phyloP scores from a whole-genome alignment of 495 filamentous ascomycete species.

The Penicillium manginii region DNA sequence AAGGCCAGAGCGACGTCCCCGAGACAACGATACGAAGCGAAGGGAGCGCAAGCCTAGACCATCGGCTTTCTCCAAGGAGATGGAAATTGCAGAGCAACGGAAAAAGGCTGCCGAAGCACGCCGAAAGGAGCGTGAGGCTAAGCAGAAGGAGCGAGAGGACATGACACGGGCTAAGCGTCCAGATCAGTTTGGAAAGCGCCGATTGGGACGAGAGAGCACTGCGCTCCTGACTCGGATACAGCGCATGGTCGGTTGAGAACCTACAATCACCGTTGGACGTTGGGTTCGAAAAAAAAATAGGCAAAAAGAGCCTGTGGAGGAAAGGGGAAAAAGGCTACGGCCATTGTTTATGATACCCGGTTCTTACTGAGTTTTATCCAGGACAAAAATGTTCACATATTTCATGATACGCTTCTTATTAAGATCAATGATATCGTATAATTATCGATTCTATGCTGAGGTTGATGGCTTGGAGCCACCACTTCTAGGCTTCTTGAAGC shows the following conservation, averaged over 20 bases:
- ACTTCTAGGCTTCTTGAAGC: slow-evolving; percentile 62
- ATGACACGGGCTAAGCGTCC: slow-evolving; percentile 78
- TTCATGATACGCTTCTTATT: not conserved
- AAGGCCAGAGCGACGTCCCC: slow-evolving; percentile 24
- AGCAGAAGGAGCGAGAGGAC: slow-evolving; percentile 64
- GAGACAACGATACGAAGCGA: slow-evolving; percentile 20
- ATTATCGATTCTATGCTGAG: slow-evolving; percentile 8
- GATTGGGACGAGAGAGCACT: slow-evolving; percentile 83
- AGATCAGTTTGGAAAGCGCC: slow-evolving; percentile 78
- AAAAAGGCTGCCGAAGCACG: slow-evolving; percentile 67
- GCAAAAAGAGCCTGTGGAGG: not conserved
- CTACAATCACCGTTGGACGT: not conserved
- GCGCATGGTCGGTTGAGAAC: slow-evolving; percentile 59
- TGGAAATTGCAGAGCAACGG: slow-evolving; percentile 67
- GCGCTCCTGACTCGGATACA: slow-evolving; percentile 81
- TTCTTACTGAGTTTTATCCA: slow-evolving; percentile 12
- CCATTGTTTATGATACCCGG: slow-evolving; percentile 29
- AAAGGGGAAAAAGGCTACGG: slow-evolving; percentile 7
- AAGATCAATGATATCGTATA: slow-evolving; percentile 1
- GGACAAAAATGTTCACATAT: slow-evolving; percentile 13
- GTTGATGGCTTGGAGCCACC: slow-evolving; percentile 23
- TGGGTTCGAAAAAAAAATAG: not conserved
- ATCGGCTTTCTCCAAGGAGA: slow-evolving; percentile 76
- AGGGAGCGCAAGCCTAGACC: slow-evolving; percentile 56
- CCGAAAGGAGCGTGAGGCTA: slow-evolving; percentile 58